phyloP scores from a whole-genome alignment of 441 rosid species.

The Lagerstroemia fauriei region DNA sequence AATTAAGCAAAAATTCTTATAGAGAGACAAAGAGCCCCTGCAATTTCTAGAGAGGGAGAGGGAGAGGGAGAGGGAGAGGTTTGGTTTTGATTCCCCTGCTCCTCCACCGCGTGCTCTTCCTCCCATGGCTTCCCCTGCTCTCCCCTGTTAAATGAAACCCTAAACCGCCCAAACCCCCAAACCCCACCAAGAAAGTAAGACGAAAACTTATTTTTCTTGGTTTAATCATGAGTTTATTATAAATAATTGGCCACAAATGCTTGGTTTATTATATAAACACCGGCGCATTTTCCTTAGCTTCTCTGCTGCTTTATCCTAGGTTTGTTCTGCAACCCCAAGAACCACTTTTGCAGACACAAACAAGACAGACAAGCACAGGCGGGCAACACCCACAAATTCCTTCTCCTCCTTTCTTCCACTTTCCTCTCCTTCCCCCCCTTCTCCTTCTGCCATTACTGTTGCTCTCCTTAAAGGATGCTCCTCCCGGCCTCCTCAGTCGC shows the following conservation, averaged over 20 bases:
- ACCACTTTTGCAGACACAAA: slow-evolving; percentile 25
- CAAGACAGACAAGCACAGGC: background rate
- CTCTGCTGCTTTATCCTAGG: slow-evolving; percentile 25
- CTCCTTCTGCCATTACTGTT: slow-evolving; percentile 18
- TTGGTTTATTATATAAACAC: slow-evolving; percentile 38
- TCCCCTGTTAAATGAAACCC: slow-evolving; percentile 32
- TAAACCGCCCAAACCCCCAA: slow-evolving; percentile 16
- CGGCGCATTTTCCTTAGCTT: slow-evolving; percentile 32
- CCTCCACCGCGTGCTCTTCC: slow-evolving; percentile 12
- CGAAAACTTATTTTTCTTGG: background rate
- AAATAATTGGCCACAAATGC: background rate
- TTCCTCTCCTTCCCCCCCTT: background rate
- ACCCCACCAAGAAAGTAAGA: slow-evolving; percentile 21
- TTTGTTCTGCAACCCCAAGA: slow-evolving; percentile 21
- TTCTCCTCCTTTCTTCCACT: background rate
- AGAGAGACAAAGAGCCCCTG: no score
- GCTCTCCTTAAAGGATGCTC: slow-evolving; percentile 47
- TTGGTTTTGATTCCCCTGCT: background rate
- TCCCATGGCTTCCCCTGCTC: slow-evolving; percentile 20
- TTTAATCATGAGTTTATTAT: background rate
- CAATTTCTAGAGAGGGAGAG: background rate
- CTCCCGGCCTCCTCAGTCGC: slow-evolving; percentile 29
- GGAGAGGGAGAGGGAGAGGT: background rate
- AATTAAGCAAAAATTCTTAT: no score
- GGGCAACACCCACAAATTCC: slow-evolving; percentile 10